Conservation (phyloP, 805 yeast species). For the Tanozyma kutaoensis region DNA sequence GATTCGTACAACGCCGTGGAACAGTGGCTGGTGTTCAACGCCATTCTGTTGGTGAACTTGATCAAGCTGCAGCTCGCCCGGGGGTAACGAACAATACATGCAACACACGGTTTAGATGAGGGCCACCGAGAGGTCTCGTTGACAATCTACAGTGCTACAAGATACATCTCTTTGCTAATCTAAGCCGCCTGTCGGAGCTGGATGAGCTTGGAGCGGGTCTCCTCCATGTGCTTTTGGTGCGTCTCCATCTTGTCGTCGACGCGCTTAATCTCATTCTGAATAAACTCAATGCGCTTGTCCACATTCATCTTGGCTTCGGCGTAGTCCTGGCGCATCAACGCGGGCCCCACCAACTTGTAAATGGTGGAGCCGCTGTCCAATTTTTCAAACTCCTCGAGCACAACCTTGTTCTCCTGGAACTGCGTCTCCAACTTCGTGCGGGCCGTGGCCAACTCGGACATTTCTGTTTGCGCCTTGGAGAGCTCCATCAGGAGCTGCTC, state of each 20-base stretch:
- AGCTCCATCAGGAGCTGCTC: conserved; percentile 31
- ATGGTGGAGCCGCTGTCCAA: conserved; percentile 62
- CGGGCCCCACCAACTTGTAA: conserved; percentile 86
- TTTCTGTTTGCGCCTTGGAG: conserved; percentile 30
- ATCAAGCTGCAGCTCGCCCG: conserved; percentile 57
- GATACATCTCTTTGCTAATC: no score
- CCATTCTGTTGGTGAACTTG: conserved; percentile 51
- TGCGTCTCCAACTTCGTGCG: conserved; percentile 90
- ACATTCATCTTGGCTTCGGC: conserved; percentile 77
- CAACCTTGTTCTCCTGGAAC: conserved; percentile 85
- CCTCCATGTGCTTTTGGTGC: conserved; percentile 38
- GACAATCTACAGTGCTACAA: no score
- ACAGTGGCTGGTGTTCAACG: conserved; percentile 66
- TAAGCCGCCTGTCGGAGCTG: conserved; percentile 18
- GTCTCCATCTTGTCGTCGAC: conserved; percentile 55
- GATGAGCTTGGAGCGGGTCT: conserved; percentile 41
- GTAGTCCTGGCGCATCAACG: conserved; percentile 78
- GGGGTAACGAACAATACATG: conserved; percentile 21
- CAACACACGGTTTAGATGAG: neutral
- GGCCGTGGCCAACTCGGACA: conserved; percentile 48
- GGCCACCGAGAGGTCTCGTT: neutral
- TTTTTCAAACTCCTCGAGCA: conserved; percentile 59
- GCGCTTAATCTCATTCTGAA: conserved; percentile 57
- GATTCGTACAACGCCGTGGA: conserved; percentile 49
- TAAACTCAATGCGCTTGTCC: conserved; percentile 80